Conservation (phyloP, 306 rosid species). For the Comarum palustre region DNA sequence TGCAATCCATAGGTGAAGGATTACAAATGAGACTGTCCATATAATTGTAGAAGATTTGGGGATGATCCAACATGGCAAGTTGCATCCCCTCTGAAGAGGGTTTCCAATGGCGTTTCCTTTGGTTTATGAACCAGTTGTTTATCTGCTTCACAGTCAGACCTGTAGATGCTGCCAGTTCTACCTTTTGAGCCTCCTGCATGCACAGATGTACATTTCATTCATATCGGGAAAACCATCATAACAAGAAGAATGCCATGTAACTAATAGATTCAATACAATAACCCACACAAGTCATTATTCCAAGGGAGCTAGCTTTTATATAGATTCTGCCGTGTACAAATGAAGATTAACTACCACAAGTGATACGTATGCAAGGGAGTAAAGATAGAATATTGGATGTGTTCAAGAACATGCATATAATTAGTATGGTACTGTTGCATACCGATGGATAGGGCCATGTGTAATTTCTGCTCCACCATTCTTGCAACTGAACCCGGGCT, state of each 20-base stretch:
- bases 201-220: not conserved
- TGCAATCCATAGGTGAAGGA: conserved; percentile 41
- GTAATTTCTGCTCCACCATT: conserved; percentile 46
- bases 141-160: conserved; percentile 52
- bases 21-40: conserved; percentile 37
- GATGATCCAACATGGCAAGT: conserved; percentile 38
- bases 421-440: not conserved
- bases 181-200: conserved; percentile 47
- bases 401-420: not conserved
- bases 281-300: not conserved
- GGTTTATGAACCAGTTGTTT: conserved; percentile 56
- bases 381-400: not conserved
- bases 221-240: not conserved
- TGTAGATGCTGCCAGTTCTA: conserved; percentile 40
- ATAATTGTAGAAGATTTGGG: conserved; percentile 24
- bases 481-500: conserved; percentile 49
- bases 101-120: conserved; percentile 57
- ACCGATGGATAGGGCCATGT: conserved; percentile 51
- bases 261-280: not conserved
- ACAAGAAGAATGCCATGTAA: not conserved
- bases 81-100: conserved; percentile 49
- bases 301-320: not conserved
- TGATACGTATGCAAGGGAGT: not conserved
- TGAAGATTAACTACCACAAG: not conserved
- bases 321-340: not conserved